Evolutionary conservation across 2,329 filamentous ascomycete species (phyloP).

Genomic region (Neonectria hederae): DNA sequence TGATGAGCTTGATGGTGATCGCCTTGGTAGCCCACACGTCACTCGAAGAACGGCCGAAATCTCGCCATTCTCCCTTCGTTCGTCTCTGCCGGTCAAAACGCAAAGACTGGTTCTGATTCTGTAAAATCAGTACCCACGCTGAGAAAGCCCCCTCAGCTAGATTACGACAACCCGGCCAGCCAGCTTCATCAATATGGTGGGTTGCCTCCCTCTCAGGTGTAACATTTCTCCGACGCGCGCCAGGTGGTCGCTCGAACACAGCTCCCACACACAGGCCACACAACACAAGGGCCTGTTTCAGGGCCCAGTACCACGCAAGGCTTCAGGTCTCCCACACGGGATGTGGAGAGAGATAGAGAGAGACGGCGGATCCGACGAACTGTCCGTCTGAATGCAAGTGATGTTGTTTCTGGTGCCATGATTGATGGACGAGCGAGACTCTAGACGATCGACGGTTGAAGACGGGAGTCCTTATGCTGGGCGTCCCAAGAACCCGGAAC

Average conservation of each 20-base stretch:
- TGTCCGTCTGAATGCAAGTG: neutral
- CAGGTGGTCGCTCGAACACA: neutral
- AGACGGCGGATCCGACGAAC: neutral
- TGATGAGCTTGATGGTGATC: neutral
- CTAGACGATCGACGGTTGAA: neutral
- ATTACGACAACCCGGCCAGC: neutral
- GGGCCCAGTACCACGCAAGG: conserved; percentile 8
- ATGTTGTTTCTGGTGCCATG: neutral
- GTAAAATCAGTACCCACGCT: no score
- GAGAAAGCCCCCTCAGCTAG: neutral
- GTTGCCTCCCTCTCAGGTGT: conserved; percentile 11
- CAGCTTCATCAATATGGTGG: conserved; percentile 2
- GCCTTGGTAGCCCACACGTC: neutral
- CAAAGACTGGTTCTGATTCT: neutral
- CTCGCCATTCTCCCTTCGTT: conserved; percentile 8
- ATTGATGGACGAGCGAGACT: neutral
- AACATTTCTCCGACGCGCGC: conserved; percentile 10
- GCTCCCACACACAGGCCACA: neutral
- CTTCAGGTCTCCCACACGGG: neutral
- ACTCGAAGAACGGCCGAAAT: neutral
- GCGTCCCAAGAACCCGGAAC: neutral
- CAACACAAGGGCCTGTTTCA: conserved; percentile 15
- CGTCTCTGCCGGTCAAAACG: conserved; percentile 6
- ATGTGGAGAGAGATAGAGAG: conserved; percentile 13
- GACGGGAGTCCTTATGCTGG: neutral